Evolutionary conservation across 228 moss, liverwort and hornwort species (phyloP), one percentile per base, ranked within the genome.

Genomic region (Sphagnum magellanicum): DNA sequence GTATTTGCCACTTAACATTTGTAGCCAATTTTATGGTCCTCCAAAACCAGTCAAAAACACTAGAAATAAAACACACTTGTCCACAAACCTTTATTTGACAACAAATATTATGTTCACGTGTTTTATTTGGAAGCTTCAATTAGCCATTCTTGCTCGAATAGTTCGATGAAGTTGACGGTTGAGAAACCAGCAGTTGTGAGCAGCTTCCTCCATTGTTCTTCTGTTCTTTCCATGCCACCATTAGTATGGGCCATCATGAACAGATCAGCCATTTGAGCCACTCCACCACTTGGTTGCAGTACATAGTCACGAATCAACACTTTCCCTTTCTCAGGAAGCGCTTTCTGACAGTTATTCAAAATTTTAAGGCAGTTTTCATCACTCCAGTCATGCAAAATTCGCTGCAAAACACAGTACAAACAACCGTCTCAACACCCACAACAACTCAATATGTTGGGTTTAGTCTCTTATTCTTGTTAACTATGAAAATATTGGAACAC

Each of bases 301-400:
- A 85, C 69, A 59, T 50, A 59, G 15, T 91, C 91, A 0, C 78
- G 13, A 0, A 82, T 71, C 9, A 91, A 80, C 63, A 93, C 74
- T 73, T 82, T 88, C 53, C 93, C 90, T 5, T 67, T 8, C 0
- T 58, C 79, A 0, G 87, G 85, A 32, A 83, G 51, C 0, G 83
- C 74, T n/a, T 71, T 67, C 63, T 74, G 49, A 48, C 93, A 93
- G 5, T 81, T 89, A 51, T 55, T 78, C 77, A 91, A 67, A 61
- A 93, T 80, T 62, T 77, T 64, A 50, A 87, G 10, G 71, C 83
- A 79, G 47, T 64, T 78, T 63, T 87, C 82, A 49, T 91, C 89
- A 6, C 72, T 57, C 93, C 91, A 93, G 59, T 89, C 87, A 10
- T 93, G 89, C 73, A 91, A 48, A 16, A 89, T 89, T 64, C 77